Evolutionary conservation across 78 protist genomes (phyloP), one percentile per base, ranked within the genome.

Genomic region (Emiliania huxleyi): DNA sequence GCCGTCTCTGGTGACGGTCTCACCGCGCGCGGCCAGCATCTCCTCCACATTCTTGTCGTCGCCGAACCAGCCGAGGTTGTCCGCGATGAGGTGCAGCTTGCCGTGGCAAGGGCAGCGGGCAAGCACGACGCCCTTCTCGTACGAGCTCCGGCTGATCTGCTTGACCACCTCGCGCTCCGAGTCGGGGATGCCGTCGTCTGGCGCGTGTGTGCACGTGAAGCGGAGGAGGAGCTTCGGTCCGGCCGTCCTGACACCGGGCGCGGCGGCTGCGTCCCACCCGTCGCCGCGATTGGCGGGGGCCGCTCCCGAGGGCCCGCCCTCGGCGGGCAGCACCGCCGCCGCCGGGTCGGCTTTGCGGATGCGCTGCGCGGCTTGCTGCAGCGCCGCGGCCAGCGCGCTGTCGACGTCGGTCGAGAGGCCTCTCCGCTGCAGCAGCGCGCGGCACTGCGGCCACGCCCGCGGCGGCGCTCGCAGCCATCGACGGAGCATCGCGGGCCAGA

Each of bases 1-100:
- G n/a, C n/a, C n/a, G n/a, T n/a, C n/a, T n/a, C n/a, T n/a, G n/a
- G n/a, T n/a, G n/a, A n/a, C n/a, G n/a, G n/a, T n/a, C 71, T 56
- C 71, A 25, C 71, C 71, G 33, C 26, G 12, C 26, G 6, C 71
- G 5, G 79, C 79, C 43, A 71, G 2, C 26, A 71, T 71, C 15
- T 26, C 21, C 79, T 71, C 79, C 40, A 71, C 4, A 40, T 71
- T 71, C 43, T 1, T 0, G 40, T 26, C 40, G 43, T 71, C 79
- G 2, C 79, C 79, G 79, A 94, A 94, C 94, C 93, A 94, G 83
- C 93, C 93, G 43, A 94, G 38, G 90, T 94, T 90, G 91, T 94
- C 95, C 18, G 95, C 95, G 35, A 94, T 75, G 46, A 94, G 44
- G 45, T 94, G 95, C 87, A 40, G 56, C 42, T 91, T 92, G 48